Evolutionary conservation across 495 filamentous ascomycete species (phyloP).

Genomic region (Ramalina peruviana): DNA sequence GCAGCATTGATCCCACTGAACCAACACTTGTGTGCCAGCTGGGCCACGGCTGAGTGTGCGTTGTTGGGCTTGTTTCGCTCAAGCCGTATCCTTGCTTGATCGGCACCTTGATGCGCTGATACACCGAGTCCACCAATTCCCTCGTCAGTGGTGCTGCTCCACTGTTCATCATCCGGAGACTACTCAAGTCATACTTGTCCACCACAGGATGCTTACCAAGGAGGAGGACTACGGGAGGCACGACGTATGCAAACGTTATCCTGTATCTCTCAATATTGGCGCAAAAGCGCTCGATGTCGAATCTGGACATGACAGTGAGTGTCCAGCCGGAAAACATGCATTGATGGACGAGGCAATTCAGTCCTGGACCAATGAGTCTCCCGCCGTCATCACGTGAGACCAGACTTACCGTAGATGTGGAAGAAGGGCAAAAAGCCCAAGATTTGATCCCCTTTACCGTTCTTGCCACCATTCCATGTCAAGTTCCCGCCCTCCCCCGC

Average conservation of each 20-base stretch:
- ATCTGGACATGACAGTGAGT: slow-evolving; percentile 66
- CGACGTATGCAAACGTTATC: slow-evolving; percentile 69
- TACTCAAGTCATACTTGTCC: slow-evolving; percentile 65
- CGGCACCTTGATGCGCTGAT: slow-evolving; percentile 56
- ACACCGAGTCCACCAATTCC: slow-evolving; percentile 69
- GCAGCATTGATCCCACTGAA: slow-evolving; percentile 64
- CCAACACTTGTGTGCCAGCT: slow-evolving; percentile 70
- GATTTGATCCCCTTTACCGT: slow-evolving; percentile 54
- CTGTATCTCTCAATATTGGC: slow-evolving; percentile 55
- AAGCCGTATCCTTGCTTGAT: slow-evolving; percentile 79
- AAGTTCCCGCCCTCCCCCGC: slow-evolving; percentile 46
- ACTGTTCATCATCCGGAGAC: slow-evolving; percentile 71
- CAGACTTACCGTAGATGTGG: slow-evolving; percentile 62
- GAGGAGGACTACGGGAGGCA: slow-evolving; percentile 71
- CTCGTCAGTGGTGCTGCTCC: slow-evolving; percentile 79
- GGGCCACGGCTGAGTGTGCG: slow-evolving; percentile 48
- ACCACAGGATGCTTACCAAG: slow-evolving; percentile 68
- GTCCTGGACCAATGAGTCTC: slow-evolving; percentile 7
- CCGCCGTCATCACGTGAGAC: neutral
- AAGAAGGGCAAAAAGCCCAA: slow-evolving; percentile 84
- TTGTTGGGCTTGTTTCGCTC: slow-evolving; percentile 56
- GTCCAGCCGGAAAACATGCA: slow-evolving; percentile 52
- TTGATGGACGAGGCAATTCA: slow-evolving; percentile 48
- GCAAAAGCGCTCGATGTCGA: slow-evolving; percentile 72
- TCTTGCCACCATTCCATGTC: slow-evolving; percentile 41